Conservation (phyloP, 768 basidiomycete genomes). For the Termitomyces sp. region DNA sequence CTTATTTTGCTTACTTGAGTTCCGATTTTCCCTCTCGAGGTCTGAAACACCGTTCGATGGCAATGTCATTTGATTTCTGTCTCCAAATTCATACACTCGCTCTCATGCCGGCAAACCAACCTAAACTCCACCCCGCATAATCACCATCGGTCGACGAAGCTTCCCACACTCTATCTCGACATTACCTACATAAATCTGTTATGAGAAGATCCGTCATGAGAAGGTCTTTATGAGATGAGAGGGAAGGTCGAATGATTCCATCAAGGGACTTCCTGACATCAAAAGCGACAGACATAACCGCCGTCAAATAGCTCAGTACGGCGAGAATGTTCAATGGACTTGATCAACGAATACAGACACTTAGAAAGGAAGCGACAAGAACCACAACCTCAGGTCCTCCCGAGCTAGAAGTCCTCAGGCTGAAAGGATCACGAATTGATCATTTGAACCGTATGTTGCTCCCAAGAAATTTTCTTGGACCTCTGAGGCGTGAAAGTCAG, state of each 20-base stretch:
- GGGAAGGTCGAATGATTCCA: background rate
- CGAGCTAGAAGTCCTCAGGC: no score
- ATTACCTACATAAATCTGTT: no score
- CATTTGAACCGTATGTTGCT: background rate
- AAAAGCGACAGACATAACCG: background rate
- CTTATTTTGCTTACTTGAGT: background rate
- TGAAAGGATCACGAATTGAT: background rate
- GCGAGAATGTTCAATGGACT: background rate
- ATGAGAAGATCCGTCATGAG: background rate
- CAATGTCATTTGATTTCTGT: background rate
- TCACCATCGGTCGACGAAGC: background rate
- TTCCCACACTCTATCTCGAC: background rate
- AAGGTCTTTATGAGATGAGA: background rate
- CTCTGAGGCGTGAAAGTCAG: background rate
- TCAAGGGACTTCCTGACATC: background rate
- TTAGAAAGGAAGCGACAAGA: background rate
- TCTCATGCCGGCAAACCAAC: background rate
- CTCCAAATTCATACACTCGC: background rate
- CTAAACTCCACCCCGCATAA: background rate
- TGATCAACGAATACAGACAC: background rate
- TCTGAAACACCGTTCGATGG: background rate
- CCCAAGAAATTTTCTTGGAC: background rate
- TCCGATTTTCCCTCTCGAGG: no score
- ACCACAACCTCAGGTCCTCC: no score
- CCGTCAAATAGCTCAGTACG: background rate